Conservation (phyloP, 2,329 filamentous ascomycete species). For the Stachybotrys elegans region DNA sequence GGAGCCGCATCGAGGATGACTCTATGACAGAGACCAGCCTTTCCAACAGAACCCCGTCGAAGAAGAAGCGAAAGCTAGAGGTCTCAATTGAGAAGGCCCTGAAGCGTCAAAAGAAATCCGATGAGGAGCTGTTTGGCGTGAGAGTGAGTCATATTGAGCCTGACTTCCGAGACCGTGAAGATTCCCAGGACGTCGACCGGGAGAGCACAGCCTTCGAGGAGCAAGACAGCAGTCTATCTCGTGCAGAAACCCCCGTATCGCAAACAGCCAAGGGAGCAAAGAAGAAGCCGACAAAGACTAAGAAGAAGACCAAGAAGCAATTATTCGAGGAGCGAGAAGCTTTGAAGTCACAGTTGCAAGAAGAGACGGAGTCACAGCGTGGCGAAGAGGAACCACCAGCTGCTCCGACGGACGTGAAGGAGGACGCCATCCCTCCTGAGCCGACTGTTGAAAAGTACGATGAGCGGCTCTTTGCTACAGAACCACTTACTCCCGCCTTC, state of each 20-base stretch:
- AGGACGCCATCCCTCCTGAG: slow-evolving; percentile 24
- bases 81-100: slow-evolving; percentile 60
- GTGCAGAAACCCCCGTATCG: slow-evolving; percentile 42
- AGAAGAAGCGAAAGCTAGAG: slow-evolving; percentile 71
- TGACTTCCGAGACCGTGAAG: slow-evolving; percentile 40
- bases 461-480: slow-evolving; percentile 45
- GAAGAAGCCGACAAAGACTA: slow-evolving; percentile 52
- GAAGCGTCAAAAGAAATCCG: slow-evolving; percentile 75
- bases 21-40: slow-evolving; percentile 71
- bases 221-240: slow-evolving; percentile 31
- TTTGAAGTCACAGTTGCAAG: slow-evolving; percentile 44
- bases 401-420: slow-evolving; percentile 19
- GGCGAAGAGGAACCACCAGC: slow-evolving; percentile 19
- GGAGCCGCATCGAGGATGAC: slow-evolving; percentile 53
- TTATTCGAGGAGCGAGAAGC: slow-evolving; percentile 63
- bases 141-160: slow-evolving; percentile 49
- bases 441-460: slow-evolving; percentile 45
- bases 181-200: slow-evolving; percentile 45
- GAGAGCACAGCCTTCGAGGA: slow-evolving; percentile 43
- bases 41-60: slow-evolving; percentile 55
- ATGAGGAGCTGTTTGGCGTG: slow-evolving; percentile 72
- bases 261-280: slow-evolving; percentile 44
- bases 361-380: slow-evolving; percentile 39
- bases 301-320: slow-evolving; percentile 77
- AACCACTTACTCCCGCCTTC: slow-evolving; percentile 39